Base-by-base conservation (phyloP, 495 filamentous ascomycete species). In the Xylaria grammica region DNA sequence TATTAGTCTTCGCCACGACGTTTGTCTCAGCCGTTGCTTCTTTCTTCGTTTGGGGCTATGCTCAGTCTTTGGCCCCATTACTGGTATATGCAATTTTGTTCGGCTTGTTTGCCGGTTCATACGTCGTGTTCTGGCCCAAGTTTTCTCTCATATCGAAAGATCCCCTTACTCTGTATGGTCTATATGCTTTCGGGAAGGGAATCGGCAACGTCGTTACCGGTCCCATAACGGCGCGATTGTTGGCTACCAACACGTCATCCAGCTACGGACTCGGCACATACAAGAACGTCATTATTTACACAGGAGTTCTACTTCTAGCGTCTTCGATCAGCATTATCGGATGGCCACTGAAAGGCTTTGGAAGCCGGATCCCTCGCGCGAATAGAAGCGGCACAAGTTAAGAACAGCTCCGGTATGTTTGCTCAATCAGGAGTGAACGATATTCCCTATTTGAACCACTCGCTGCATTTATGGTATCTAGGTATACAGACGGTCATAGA, bases 1-100 rank as follows among this genome's bases (percentile, higher is more conserved):
- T 81, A 10, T 77, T 84, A 20, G 79, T 87, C 48, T 72, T 85
- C 7, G 62, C 86, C 7, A 67, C 74, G 0, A 66, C 69, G 11
- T 20, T 67, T 24, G 57, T 75, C 36, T 65, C 75, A 13, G 66
- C 56, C 0, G 55, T 63, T 11, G 72, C 74, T 36, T 45, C 63
- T 20, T 67, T 75, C 50, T 62, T 69, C 1, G 20, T 66, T 30
- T 78, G 76, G 76, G 75, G 74, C 4, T 44, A 72, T 2, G 70
- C 74, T 11, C 60, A 63, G n/a, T 67, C 66, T 4, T 52, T 77
- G 4, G 52, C 29, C 2, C 22, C 63, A 1, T 42, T 77, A 30
- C 22, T 74, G 3, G 55, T 72, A 0, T 79, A 75, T 65, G 29
- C 70, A 20, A 27, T 77, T 7, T 26, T 77, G 1, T 78, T 74